Evolutionary conservation across 805 yeast genomes (phyloP), one percentile per base, ranked within the genome.

Genomic region (Candida parachauliodes): DNA sequence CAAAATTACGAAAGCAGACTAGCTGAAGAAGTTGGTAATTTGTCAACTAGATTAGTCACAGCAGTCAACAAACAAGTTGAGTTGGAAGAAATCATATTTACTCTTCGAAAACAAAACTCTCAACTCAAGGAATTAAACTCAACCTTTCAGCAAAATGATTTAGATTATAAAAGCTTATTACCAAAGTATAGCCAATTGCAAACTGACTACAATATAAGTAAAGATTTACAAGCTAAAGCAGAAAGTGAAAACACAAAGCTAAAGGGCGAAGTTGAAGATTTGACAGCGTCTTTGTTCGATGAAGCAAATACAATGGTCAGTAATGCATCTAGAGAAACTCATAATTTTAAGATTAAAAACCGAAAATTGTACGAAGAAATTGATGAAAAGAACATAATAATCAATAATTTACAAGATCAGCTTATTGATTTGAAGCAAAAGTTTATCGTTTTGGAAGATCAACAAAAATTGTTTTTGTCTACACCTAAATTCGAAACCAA

Each of bases 301-400:
- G 93, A 88, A 53, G 96, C 96, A 10, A 87, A 87, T 54, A 72
- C 74, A 34, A 85, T 86, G 86, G 96, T 87, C 5, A 77, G 83
- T 34, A 77, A 80, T 44, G 95, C 95, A 0, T 76, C 85, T 42
- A 70, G 77, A 37, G 83, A 81, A 40, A 74, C 81, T 4, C 72
- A 80, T 51, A 77, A 76, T 23, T 68, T 68, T 43, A 78, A 80
- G 48, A 59, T 75, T 34, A 77, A 79, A 46, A 83, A 83, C 48
- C 62, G 72, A 23, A 78, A 73, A 45, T 55, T 84, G 33, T 50
- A 55, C 30, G 73, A 68, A 48, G 73, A 68, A 45, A 53, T 85
- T 25, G 72, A 68, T 25, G 96, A 88, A 55, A 81, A 81, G 52
- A 88, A 87, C 50, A 57, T 65, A 11, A 72, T 87, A 10, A 70